Evolutionary conservation across 2,329 filamentous ascomycete species (phyloP).

Genomic region (Lasiodiplodia sp.): DNA sequence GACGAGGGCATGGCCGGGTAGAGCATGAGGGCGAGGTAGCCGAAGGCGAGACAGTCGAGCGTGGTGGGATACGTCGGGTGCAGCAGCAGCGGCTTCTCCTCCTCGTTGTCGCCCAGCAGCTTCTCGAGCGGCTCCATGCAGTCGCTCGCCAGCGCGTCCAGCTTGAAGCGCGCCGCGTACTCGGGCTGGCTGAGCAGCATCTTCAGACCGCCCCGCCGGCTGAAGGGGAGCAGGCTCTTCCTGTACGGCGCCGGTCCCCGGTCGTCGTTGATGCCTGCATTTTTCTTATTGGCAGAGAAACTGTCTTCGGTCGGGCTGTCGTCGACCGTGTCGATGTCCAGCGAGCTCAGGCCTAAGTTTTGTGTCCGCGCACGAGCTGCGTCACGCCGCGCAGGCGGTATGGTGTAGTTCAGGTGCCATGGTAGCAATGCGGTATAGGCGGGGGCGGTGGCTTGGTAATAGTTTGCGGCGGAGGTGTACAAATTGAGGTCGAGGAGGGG

Average conservation of each 20-base stretch:
- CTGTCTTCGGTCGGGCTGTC: slow-evolving; percentile 33
- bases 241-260: slow-evolving; percentile 46
- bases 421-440: slow-evolving; percentile 81
- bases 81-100: slow-evolving; percentile 63
- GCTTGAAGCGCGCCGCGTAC: slow-evolving; percentile 74
- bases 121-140: slow-evolving; percentile 74
- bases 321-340: slow-evolving; percentile 53
- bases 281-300: slow-evolving; percentile 47
- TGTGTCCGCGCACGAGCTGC: slow-evolving; percentile 72
- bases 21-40: slow-evolving; percentile 78
- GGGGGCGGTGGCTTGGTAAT: slow-evolving; percentile 76
- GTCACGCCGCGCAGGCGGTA: slow-evolving; percentile 76
- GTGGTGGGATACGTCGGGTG: slow-evolving; percentile 61
- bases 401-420: slow-evolving; percentile 87
- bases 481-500: slow-evolving; percentile 85
- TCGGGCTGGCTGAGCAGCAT: slow-evolving; percentile 71
- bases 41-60: slow-evolving; percentile 81
- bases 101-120: slow-evolving; percentile 60
- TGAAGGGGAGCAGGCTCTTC: slow-evolving; percentile 54
- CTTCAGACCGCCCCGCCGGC: slow-evolving; percentile 65
- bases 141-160: slow-evolving; percentile 74
- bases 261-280: slow-evolving; percentile 46
- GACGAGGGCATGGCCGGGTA: slow-evolving; percentile 66
- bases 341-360: slow-evolving; percentile 55
- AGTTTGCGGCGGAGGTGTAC: slow-evolving; percentile 91